Conservation (phyloP, 305 asterid species). For the Fraxinus velutina region DNA sequence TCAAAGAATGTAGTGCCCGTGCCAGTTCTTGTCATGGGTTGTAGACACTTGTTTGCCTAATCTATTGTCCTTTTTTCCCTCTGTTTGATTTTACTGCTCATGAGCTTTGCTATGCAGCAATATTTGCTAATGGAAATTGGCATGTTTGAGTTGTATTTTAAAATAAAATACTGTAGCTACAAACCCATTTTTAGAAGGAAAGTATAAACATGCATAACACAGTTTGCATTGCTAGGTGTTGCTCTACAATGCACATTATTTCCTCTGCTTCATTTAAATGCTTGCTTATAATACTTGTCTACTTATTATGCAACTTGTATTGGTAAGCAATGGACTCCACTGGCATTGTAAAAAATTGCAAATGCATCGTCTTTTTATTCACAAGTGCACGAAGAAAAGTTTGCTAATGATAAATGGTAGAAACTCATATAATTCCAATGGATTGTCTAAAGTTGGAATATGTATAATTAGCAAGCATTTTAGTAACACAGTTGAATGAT, state of each 20-base stretch:
- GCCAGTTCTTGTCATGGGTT: constrained; percentile 24
- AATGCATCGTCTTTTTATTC: not conserved
- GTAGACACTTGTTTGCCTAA: constrained; percentile 29
- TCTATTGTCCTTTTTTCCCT: constrained; percentile 17
- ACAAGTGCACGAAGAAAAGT: not conserved
- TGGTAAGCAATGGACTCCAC: not conserved
- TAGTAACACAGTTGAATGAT: not conserved
- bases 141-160: constrained; percentile 24
- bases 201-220: not conserved
- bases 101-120: constrained; percentile 22
- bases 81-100: constrained; percentile 14
- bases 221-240: not conserved
- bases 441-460: not conserved
- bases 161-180: constrained; percentile 33
- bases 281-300: not conserved
- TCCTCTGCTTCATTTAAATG: not conserved
- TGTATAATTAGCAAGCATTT: not conserved
- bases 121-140: constrained; percentile 22
- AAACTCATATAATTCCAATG: not conserved
- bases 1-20: constrained; percentile 19
- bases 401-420: not conserved
- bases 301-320: not conserved
- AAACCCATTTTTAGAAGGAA: constrained; percentile 8
- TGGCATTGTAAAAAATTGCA: not conserved
- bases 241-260: not conserved